These are phyloP conservation scores for Podospora pseudopauciseta DNA, from an alignment of 495 filamentous ascomycete species.

Conservation along the genomic window DNA sequence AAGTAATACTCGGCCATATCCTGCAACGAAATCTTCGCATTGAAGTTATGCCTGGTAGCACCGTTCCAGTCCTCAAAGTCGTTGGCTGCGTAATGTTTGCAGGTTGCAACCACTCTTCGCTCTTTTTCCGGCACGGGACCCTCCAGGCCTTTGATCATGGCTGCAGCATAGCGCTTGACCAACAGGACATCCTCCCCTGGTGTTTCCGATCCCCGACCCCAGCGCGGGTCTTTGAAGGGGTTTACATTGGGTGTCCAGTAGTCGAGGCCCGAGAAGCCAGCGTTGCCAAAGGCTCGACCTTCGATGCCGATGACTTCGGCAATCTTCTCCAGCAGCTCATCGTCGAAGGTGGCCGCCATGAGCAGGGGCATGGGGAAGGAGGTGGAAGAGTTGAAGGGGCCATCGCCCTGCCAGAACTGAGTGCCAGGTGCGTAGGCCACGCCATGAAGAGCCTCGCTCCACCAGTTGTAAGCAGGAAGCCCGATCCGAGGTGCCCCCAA, in stretches of 20 bases:
- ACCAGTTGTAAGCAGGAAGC: constrained; percentile 47
- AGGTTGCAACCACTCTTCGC: constrained; percentile 28
- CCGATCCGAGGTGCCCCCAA: constrained; percentile 40
- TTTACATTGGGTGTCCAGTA: constrained; percentile 70
- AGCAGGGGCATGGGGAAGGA: constrained; percentile 47
- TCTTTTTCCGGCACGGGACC: constrained; percentile 16
- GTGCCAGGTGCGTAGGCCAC: constrained; percentile 40
- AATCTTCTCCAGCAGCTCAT: constrained; percentile 42
- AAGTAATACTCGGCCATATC: constrained; percentile 49
- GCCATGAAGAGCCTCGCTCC: constrained; percentile 53
- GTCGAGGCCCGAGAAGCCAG: constrained; percentile 53
- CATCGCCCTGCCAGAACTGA: constrained; percentile 24
- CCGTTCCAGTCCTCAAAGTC: constrained; percentile 55
- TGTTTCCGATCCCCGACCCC: constrained; percentile 38
- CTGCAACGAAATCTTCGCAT: constrained; percentile 40
- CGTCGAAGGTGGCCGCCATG: constrained; percentile 46
- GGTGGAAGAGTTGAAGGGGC: constrained; percentile 46
- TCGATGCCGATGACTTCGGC: constrained; percentile 54
- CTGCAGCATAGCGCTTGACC: constrained; percentile 37
- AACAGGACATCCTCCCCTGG: constrained; percentile 41
- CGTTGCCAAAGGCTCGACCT: constrained; percentile 65
- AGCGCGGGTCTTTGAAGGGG: constrained; percentile 51
- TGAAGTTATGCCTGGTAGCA: constrained; percentile 33
- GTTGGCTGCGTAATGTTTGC: constrained; percentile 46
- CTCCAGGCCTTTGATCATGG: constrained; percentile 33